Percentiles rank a stretch among this genome's conserved stretches.
Conservation (phyloP, 805 yeast genomes). For the Millerozyma acaciae region DNA sequence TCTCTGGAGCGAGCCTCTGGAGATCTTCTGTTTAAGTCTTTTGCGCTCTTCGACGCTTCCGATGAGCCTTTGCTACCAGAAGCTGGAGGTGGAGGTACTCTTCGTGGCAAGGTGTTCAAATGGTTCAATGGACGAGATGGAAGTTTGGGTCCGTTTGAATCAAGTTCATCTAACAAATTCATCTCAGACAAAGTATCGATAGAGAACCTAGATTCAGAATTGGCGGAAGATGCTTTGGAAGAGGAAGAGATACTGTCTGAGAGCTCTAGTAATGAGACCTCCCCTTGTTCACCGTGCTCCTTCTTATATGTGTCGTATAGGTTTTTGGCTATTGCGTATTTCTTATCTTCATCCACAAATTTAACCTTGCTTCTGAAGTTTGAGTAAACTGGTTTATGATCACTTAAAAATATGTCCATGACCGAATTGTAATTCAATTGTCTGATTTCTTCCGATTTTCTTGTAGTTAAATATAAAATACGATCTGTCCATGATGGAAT, state of each 20-base stretch:
- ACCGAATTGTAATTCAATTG: conserved; percentile 70
- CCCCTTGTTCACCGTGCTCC: conserved; percentile 21
- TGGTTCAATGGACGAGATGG: conserved; percentile 14
- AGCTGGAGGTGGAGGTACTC: conserved; percentile 31
- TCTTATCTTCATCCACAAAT: conserved; percentile 51
- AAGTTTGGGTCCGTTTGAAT: conserved; percentile 18
- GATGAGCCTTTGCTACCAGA: conserved; percentile 12
- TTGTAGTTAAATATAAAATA: conserved; percentile 59
- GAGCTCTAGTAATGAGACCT: conserved; percentile 9
- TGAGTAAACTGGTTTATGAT: conserved; percentile 91
- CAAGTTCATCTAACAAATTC: conserved; percentile 31
- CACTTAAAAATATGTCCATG: conserved; percentile 61
- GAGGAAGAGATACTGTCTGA: conserved; percentile 7
- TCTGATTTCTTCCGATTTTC: conserved; percentile 27
- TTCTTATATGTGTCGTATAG: conserved; percentile 28
- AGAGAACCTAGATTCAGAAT: conserved; percentile 16
- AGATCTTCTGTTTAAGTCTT: too few relatives aligned
- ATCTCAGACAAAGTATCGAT: conserved; percentile 30
- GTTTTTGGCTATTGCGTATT: conserved; percentile 20
- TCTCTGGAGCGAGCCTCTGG: too few relatives aligned
- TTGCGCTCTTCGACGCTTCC: too few relatives aligned
- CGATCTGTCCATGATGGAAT: conserved; percentile 99
- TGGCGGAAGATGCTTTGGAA: conserved; percentile 8
- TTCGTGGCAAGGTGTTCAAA: conserved; percentile 16
- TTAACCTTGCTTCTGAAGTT: conserved; percentile 64